phyloP scores from a whole-genome alignment of 768 basidiomycete species.

The Coprinellus aureogranulatus region DNA sequence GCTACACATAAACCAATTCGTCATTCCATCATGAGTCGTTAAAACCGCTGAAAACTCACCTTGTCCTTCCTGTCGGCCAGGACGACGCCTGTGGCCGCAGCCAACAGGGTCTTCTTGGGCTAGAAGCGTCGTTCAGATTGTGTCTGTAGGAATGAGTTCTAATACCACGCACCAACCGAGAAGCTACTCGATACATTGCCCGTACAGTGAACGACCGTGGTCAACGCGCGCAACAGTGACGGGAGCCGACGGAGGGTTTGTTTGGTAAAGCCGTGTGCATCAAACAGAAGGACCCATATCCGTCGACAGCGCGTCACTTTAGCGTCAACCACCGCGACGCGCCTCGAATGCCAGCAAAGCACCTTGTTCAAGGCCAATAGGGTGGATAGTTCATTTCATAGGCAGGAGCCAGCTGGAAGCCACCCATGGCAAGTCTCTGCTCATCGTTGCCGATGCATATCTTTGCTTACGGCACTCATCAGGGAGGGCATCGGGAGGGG shows the following conservation, averaged over 20 bases:
- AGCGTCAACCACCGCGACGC: too few relatives aligned
- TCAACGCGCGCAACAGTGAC: not conserved
- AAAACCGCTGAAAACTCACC: slow-evolving; percentile 17
- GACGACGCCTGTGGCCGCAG: slow-evolving; percentile 30
- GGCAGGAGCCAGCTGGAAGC: too few relatives aligned
- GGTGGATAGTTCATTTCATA: too few relatives aligned
- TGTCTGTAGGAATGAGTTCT: not conserved
- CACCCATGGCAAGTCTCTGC: too few relatives aligned
- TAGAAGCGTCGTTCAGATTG: slow-evolving; percentile 11
- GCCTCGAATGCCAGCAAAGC: too few relatives aligned
- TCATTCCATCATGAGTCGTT: not conserved
- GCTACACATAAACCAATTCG: slow-evolving; percentile 41
- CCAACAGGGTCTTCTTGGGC: slow-evolving; percentile 34
- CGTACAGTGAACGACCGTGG: not conserved
- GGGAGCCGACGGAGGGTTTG: slow-evolving; percentile 1
- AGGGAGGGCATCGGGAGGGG: too few relatives aligned
- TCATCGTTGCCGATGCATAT: too few relatives aligned
- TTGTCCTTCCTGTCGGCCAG: slow-evolving; percentile 31
- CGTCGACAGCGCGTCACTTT: too few relatives aligned
- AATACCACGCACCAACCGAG: slow-evolving; percentile 24
- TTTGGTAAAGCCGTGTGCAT: not conserved
- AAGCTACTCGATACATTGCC: slow-evolving; percentile 33
- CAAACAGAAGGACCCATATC: not conserved
- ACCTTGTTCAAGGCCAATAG: too few relatives aligned
- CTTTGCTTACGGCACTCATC: too few relatives aligned